Evolutionary conservation across 768 basidiomycete species (phyloP).

Genomic region (Termitomyces sp.): DNA sequence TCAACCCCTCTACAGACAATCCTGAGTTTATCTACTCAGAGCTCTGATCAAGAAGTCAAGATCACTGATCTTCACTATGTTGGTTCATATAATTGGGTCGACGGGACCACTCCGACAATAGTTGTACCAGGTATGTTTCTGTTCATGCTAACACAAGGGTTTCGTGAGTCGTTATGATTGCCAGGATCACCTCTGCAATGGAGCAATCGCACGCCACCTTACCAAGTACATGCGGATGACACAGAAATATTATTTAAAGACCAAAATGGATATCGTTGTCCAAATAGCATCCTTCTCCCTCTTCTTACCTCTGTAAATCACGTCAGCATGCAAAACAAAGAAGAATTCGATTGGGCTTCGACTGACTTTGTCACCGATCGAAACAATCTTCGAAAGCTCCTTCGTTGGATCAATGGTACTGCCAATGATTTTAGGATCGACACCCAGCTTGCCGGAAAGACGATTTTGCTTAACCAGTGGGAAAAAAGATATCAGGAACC

Average conservation of each 20-base stretch:
- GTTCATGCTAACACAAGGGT: background rate
- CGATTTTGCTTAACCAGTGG: conserved; percentile 61
- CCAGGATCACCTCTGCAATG: conserved; percentile 47
- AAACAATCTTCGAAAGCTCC: conserved; percentile 58
- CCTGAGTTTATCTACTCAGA: conserved; percentile 11
- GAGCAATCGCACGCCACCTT: conserved; percentile 43
- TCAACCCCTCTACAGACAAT: conserved; percentile 22
- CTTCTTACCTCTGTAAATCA: conserved; percentile 55
- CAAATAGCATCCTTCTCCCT: conserved; percentile 37
- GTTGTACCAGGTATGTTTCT: conserved; percentile 40
- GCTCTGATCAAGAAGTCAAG: conserved; percentile 23
- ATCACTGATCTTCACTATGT: conserved; percentile 32
- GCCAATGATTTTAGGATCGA: conserved; percentile 62
- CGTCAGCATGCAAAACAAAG: conserved; percentile 23
- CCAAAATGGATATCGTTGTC: conserved; percentile 49
- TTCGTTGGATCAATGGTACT: conserved; percentile 46
- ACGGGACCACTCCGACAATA: conserved; percentile 38
- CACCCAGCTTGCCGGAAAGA: conserved; percentile 53
- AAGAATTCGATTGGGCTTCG: conserved; percentile 33
- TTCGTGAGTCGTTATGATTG: background rate
- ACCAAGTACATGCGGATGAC: conserved; percentile 46
- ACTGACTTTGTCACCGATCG: conserved; percentile 57
- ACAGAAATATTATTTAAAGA: conserved; percentile 46
- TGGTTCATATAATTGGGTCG: conserved; percentile 52
- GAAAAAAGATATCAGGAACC: conserved; percentile 30